phyloP scores from a whole-genome alignment of 2,329 filamentous ascomycete species.

The Tolypocladium endophyticum region DNA sequence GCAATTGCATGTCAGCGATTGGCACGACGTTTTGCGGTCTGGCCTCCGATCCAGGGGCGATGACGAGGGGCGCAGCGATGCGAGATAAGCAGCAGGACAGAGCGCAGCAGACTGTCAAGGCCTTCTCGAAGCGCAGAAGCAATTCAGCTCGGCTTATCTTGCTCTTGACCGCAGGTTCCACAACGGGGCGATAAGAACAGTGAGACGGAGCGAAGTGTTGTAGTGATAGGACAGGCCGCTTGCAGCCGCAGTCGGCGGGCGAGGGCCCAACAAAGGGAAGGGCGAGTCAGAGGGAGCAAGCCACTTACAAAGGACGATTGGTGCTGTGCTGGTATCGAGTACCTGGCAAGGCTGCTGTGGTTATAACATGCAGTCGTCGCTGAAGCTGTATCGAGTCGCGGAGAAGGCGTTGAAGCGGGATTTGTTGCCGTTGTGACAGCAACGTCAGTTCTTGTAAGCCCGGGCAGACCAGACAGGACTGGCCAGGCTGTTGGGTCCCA shows the following conservation, averaged over 20 bases:
- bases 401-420: background rate
- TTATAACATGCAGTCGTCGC: slow-evolving; percentile 1
- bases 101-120: background rate
- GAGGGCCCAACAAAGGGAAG: background rate
- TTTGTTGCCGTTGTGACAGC: slow-evolving; percentile 2
- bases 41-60: background rate
- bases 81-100: slow-evolving; percentile 4
- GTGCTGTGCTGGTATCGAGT: slow-evolving; percentile 1
- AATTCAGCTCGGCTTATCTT: background rate
- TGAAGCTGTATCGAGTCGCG: background rate
- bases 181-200: background rate
- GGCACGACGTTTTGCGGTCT: background rate
- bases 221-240: background rate
- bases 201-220: background rate
- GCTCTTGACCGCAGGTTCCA: background rate
- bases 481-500: background rate
- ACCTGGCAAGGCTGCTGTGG: background rate
- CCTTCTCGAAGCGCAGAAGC: background rate
- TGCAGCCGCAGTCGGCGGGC: background rate
- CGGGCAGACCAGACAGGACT: background rate
- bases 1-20: background rate
- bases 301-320: slow-evolving; percentile 1
- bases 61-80: background rate
- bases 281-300: background rate
- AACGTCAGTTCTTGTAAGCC: slow-evolving; percentile 4